A percentile compares a stretch with the other conserved stretches of the same genome.
Evolutionary conservation across 129 eudicot species (phyloP).

Genomic region (Arctium lappa): DNA sequence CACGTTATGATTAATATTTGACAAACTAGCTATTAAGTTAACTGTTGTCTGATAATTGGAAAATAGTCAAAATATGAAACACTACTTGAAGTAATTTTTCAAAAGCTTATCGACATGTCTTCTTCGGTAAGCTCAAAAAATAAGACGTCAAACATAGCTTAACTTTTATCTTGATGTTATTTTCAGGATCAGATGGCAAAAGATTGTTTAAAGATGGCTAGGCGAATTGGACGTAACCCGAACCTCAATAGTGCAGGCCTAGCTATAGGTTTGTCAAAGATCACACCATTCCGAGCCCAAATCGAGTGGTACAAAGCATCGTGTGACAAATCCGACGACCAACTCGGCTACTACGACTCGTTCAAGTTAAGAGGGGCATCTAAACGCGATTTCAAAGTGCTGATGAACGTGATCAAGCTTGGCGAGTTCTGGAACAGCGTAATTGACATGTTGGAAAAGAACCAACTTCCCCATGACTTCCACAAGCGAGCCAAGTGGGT

Average conservation of each 20-base stretch:
- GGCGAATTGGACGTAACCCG: slow-evolving; percentile 71
- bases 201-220: slow-evolving; percentile 63
- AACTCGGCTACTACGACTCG: slow-evolving; percentile 82
- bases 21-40: too few species aligned
- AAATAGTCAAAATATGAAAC: too few species aligned
- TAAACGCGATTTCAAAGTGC: slow-evolving; percentile 48
- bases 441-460: slow-evolving; percentile 61
- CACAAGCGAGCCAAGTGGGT: slow-evolving; percentile 67
- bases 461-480: slow-evolving; percentile 85
- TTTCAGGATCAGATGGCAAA: slow-evolving; percentile 53
- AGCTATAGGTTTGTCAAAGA: slow-evolving; percentile 58
- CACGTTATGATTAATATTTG: too few species aligned
- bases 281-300: slow-evolving; percentile 72
- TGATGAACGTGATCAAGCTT: slow-evolving; percentile 53
- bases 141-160: neutral
- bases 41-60: too few species aligned
- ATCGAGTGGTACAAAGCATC: slow-evolving; percentile 81
- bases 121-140: too few species aligned
- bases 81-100: too few species aligned
- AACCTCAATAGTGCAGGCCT: slow-evolving; percentile 73
- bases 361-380: slow-evolving; percentile 70
- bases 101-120: too few species aligned
- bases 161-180: neutral
- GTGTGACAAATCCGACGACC: slow-evolving; percentile 72
- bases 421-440: slow-evolving; percentile 67